Evolutionary conservation across 1,139 yeast species (phyloP), one percentile per base, ranked within the genome.

Genomic region (Kodamaea derodonti): DNA sequence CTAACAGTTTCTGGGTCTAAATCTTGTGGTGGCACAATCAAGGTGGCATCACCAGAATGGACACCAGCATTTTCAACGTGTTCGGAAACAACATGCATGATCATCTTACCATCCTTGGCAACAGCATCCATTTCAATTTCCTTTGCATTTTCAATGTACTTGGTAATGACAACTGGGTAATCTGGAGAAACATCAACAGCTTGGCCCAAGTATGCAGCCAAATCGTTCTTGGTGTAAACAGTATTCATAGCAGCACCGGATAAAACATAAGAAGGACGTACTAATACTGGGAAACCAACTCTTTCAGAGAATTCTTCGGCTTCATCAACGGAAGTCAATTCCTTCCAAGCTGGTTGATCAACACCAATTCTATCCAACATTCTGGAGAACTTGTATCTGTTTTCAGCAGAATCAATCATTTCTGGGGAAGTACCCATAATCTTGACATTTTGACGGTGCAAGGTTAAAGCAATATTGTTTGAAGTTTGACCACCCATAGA

Each of bases 181-280:
- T 92, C 98, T 48, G 95, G 95, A 35, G 97, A 90, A 46, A 92
- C 98, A 50, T 88, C 95, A 38, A 86, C 96, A 36, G 98, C 98
- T 60, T 90, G 95, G 45, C 85, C 77, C 60, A 92, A 74, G 63
- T 88, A 87, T 29, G 84, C 77, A 32, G 86, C 95, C 56, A 92
- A 75, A 59, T 92, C 97, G 49, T 84, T 92, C 57, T 79, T 78
- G 29, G 95, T 82, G 67, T 87, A 87, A 39, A 90, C 96, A 24
- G 96, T 88, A 66, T 87, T 88, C 98, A 92, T 92, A 41, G 98
- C 98, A 51, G 98, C 98, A 70, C 98, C 98, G 35, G 97, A 88
- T 48, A 92, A 73, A 24, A 92, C 98, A 56, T 92, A 92, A 29
- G 97, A 90, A 29, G 98, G 98, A 72, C 98, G 87, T 37, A 92